These are phyloP conservation scores for Penicillium freii DNA, from an alignment of 2,329 filamentous ascomycete genomes.

Conservation along the genomic window DNA sequence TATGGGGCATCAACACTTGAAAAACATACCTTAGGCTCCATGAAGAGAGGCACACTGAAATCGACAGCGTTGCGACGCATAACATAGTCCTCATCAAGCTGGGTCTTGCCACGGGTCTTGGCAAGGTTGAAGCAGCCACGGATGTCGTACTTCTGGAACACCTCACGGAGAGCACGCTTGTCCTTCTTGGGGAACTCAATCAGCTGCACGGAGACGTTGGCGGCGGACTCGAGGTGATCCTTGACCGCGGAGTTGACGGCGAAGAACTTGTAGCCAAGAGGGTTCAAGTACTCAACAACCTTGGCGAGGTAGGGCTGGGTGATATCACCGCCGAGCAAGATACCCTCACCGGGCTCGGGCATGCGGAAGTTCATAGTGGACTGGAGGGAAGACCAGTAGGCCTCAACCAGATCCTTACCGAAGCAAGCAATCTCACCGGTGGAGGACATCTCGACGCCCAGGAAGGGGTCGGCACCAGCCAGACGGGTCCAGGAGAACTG, in stretches of 20 bases:
- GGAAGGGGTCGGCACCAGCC: conserved; percentile 92
- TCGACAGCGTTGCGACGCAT: conserved; percentile 98
- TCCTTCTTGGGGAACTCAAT: conserved; percentile 97
- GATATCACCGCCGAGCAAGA: conserved; percentile 86
- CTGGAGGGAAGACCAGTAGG: conserved; percentile 95
- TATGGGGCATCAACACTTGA: too few species aligned
- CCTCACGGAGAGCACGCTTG: conserved; percentile 89
- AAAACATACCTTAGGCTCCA: conserved; percentile 85
- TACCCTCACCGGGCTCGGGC: conserved; percentile 88
- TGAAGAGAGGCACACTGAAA: conserved; percentile 95
- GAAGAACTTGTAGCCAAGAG: conserved; percentile 91
- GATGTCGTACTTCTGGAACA: conserved; percentile 97
- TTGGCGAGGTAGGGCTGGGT: conserved; percentile 67
- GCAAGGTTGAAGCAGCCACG: conserved; percentile 94
- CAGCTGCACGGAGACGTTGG: conserved; percentile 72
- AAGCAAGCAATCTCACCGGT: conserved; percentile 99
- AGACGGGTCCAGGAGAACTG: conserved; percentile 99
- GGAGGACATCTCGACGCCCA: conserved; percentile 95
- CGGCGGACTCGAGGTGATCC: conserved; percentile 70
- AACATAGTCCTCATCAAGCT: conserved; percentile 92
- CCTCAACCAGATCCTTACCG: conserved; percentile 90
- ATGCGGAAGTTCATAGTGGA: conserved; percentile 99
- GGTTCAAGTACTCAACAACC: conserved; percentile 82
- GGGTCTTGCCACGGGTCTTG: conserved; percentile 74
- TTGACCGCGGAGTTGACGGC: conserved; percentile 81